A percentile compares a stretch with the other conserved stretches of the same genome.
Evolutionary conservation across 139 green algal species (phyloP).

Genomic region (Limnomonas spitsbergensis): DNA sequence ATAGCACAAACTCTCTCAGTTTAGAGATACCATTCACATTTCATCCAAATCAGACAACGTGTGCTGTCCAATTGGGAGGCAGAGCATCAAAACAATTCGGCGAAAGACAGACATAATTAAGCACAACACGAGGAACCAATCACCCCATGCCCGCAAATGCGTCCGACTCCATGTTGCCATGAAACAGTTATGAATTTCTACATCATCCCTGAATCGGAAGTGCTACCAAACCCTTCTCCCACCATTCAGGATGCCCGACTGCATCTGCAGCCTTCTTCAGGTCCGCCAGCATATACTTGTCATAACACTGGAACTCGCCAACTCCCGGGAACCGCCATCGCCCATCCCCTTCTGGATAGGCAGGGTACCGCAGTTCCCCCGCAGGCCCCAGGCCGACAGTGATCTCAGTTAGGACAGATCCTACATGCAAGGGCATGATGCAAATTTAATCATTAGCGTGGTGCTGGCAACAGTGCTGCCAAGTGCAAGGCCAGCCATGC

Average conservation of each 20-base stretch:
- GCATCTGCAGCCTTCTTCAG: constrained; percentile 59
- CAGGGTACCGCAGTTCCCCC: constrained; percentile 94
- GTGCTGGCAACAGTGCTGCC: not conserved
- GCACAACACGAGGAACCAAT: no score
- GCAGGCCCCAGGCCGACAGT: constrained; percentile 91
- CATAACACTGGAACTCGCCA: constrained; percentile 98
- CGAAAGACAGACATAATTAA: no score
- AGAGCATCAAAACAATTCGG: no score
- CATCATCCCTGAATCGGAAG: no score
- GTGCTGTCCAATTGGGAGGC: no score
- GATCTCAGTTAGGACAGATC: constrained; percentile 79
- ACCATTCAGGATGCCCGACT: constrained; percentile 80
- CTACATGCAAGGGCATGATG: constrained; percentile 23
- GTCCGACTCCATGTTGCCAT: no score
- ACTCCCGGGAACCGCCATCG: constrained; percentile 93
- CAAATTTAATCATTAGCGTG: not conserved
- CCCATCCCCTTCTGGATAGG: constrained; percentile 92
- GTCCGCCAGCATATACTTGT: constrained; percentile 89
- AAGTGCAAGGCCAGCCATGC: not conserved
- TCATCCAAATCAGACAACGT: no score
- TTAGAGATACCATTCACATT: no score
- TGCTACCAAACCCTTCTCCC: no score
- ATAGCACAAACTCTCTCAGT: no score
- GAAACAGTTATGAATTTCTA: no score
- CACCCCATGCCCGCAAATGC: no score